Evolutionary conservation across 331 rosid genomes (phyloP), one percentile per base, ranked within the genome.

Genomic region (Quercus phellos): DNA sequence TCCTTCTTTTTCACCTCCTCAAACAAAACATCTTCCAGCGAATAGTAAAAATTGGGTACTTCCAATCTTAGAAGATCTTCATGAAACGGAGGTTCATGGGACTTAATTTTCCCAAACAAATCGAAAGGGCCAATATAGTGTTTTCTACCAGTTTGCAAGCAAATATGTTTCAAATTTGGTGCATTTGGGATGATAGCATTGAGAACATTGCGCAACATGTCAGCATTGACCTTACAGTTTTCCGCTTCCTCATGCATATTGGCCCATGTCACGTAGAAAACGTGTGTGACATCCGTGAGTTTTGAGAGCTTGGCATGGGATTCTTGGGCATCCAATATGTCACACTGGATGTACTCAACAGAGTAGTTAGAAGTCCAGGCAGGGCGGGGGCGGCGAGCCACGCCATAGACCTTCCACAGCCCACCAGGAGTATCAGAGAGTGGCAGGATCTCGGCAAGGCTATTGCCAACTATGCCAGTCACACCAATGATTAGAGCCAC

Each of bases 321-420:
- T 74, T 91, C 91, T 34, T 78, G 21, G 4, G 86, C 83, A 51
- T 91, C 87, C 58, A 88, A 78, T 85, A 91, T 21, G 29, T 89
- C 92, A 79, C 92, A 91, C 72, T 90, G 92, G 76, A 88, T 79
- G 74, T 89, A 91, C 61, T 91, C 87, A 46, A 89, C 34, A 0
- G 89, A 88, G 60, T 85, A 84, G 53, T 91, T 89, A 46, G 74
- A 86, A 74, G 79, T 84, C 94, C 94, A 91, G 11, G 24, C n/a
- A 0, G 96, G 94, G 0, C 90, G 83, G 14, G 94, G 89, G 1
- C 92, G 82, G 4, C 91, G 87, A 1, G 94, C 97, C 1, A 91
- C 88, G 74, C 96, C 94, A 74, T 89, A 91, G 29, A 89, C 92
- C 35, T 89, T 89, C 97, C 97, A 91, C 10, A 87, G 90, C 0